A percentile compares a stretch with the other conserved stretches of the same genome.
Evolutionary conservation across 2,329 filamentous ascomycete species (phyloP).

Genomic region (Hypoxylon sp.): DNA sequence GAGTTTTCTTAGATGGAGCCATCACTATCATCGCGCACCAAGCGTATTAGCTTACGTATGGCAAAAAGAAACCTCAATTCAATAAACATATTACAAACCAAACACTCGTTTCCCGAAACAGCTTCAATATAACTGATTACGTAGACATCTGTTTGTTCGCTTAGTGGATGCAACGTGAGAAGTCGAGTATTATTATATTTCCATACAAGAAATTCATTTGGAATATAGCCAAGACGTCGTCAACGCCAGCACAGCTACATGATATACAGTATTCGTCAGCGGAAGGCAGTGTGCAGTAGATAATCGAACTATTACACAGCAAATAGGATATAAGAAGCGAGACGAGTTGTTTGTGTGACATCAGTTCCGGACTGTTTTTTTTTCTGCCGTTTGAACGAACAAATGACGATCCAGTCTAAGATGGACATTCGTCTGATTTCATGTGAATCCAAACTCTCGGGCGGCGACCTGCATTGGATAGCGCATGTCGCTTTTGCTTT

Average conservation of each 20-base stretch:
- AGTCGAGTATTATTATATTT: too few species aligned
- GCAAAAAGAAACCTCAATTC: slow-evolving; percentile 24
- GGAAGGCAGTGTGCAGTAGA: slow-evolving; percentile 21
- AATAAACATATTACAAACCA: slow-evolving; percentile 31
- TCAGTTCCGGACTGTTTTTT: slow-evolving; percentile 7
- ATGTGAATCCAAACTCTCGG: slow-evolving; percentile 20
- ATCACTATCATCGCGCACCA: slow-evolving; percentile 8
- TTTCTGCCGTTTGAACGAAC: background rate
- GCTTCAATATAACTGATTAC: slow-evolving; percentile 33
- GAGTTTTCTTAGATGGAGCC: too few species aligned
- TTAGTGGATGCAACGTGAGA: slow-evolving; percentile 20
- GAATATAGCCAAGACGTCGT: slow-evolving; percentile 16
- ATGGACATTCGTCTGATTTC: slow-evolving; percentile 20
- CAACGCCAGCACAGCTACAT: slow-evolving; percentile 1
- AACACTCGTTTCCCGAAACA: slow-evolving; percentile 39
- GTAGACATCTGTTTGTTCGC: slow-evolving; percentile 29
- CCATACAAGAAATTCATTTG: too few species aligned
- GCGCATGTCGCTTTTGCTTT: slow-evolving; percentile 18
- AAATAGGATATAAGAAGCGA: slow-evolving; percentile 22
- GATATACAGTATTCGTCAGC: slow-evolving; percentile 11
- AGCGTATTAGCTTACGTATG: slow-evolving; percentile 34
- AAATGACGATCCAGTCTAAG: slow-evolving; percentile 1
- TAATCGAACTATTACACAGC: slow-evolving; percentile 3
- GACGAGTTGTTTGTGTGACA: slow-evolving; percentile 18
- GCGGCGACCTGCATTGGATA: slow-evolving; percentile 29